Base-by-base conservation (phyloP, 164 flowering plant species). In the Buxus sempervirens region DNA sequence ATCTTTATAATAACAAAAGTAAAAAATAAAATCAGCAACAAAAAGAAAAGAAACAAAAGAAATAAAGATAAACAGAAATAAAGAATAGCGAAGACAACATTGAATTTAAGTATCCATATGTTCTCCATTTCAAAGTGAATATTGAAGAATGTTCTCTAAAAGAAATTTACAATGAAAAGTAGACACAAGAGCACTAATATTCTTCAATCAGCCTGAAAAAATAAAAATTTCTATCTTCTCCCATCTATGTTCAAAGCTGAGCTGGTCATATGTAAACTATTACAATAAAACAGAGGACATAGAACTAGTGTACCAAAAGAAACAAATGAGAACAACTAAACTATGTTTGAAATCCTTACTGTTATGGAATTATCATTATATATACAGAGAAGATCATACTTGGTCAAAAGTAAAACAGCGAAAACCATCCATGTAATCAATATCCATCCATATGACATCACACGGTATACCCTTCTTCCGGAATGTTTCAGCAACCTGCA, bases 371-470 rank as follows among this genome's bases (percentile, higher is more conserved):
- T 45, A 70, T 48, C 62, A 15, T 2, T 41, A 14, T 42, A n/a
- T 26, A 16, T 53, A 45, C 15, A 62, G 26, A 60, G 51, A 63
- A 60, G 25, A 69, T 72, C 84, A 67, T 82, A 76, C 98, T 84
- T 82, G 65, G 78, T 91, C 96, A 77, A 91, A 94, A 67, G 97
- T 94, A 76, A 89, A 94, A 81, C 96, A 94, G 27, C 96, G 91
- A 77, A 89, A 91, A 25, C 96, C 97, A 83, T 94, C 88, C 98
- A 91, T 94, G 83, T 94, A 91, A 74, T 94, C 97, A 22, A 94
- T 94, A 74, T 94, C 98, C 93, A 94, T 90, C 98, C 98, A 94
- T 74, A 94, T 79, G 32, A 89, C 98, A 80, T 94, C 97, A 78
- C 96, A 90, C 72, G 98, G 98, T 67, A 94, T 91, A 24, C 69